A percentile compares a stretch with the other conserved stretches of the same genome.
Conservation (phyloP, 768 basidiomycete species). For the Suillus sp. region DNA sequence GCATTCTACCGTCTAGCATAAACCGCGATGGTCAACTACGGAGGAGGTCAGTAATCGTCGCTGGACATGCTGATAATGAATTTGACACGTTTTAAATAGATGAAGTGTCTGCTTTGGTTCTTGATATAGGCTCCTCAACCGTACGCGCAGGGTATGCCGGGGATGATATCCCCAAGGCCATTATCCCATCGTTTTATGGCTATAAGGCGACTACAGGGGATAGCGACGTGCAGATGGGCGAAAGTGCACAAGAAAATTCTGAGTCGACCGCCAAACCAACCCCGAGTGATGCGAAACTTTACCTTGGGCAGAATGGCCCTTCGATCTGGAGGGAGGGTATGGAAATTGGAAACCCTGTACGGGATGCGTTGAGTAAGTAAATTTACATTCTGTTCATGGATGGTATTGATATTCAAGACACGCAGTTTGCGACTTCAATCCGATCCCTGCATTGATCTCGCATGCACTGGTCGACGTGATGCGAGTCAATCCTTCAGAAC, state of each 20-base stretch:
- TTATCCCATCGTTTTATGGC: conserved; percentile 89
- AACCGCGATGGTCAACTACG: conserved; percentile 75
- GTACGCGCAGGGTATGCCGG: conserved; percentile 96
- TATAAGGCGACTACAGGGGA: conserved; percentile 50
- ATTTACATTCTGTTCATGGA: background rate
- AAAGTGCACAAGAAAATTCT: conserved; percentile 37
- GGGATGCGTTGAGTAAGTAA: conserved; percentile 79
- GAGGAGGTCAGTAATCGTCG: conserved; percentile 62
- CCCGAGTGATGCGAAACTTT: conserved; percentile 59
- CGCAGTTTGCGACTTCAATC: conserved; percentile 75
- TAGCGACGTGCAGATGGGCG: conserved; percentile 41
- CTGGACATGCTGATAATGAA: background rate
- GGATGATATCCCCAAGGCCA: conserved; percentile 92
- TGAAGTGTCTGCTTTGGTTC: conserved; percentile 94
- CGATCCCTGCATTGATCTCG: conserved; percentile 68
- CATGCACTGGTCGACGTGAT: conserved; percentile 79
- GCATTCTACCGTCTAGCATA: conserved; percentile 1
- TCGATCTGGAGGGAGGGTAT: conserved; percentile 89
- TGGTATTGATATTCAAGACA: background rate
- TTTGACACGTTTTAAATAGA: conserved; percentile 48
- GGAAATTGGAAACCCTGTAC: conserved; percentile 82
- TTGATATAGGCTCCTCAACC: conserved; percentile 91
- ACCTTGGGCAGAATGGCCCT: conserved; percentile 85
- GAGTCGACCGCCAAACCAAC: conserved; percentile 31
- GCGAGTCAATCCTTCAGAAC: conserved; percentile 76